Evolutionary conservation across 768 basidiomycete genomes (phyloP), one percentile per base, ranked within the genome.

Genomic region (Candolleomyces efflorescens): DNA sequence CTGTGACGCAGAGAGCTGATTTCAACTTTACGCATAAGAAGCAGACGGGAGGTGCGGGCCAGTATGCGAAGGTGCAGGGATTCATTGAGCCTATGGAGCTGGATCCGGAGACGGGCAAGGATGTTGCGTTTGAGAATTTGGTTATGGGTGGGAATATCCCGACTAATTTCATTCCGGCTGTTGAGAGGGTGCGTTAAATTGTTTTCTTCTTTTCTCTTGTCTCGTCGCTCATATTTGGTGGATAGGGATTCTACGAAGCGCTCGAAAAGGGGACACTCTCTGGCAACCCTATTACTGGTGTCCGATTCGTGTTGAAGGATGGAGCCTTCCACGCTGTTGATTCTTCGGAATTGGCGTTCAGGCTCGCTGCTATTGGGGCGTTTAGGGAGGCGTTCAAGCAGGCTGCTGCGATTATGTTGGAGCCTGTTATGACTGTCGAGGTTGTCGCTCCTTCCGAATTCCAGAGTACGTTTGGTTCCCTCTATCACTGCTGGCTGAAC

Each of bases 351-450:
- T 73, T 98, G 64, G 95, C 97, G 41, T 99, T 98, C 83, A 81
- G 93, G 45, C 80, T 94, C 37, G 91, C 92, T 5, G 86, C 92
- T 5, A 87, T 96, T 41, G 90, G 93, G 54, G 95, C 94, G 0
- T 95, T 98, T 82, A 84, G 91, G 54, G 96, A 98, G 65, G 85
- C 87, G 3, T 98, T 90, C 78, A 77, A 78, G 61, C 81, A 81
- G 61, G 87, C 92, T 46, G 78, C 77, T 53, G 86, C 92, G 0
- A 86, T 92, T 53, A 88, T 99, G 56, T 75, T 99, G 41, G 96
- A 99, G 69, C 96, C 96, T n/a, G 89, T 98, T 73, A 99, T 99
- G 96, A 91, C 84, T 15, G 96, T 99, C 38, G 96, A 99, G 66
- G 92, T 98, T 24, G 88, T 98, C 39, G 95, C 96, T 0, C 97